Conservation (phyloP, 345 rosid species). For the Ceriops decandra region DNA sequence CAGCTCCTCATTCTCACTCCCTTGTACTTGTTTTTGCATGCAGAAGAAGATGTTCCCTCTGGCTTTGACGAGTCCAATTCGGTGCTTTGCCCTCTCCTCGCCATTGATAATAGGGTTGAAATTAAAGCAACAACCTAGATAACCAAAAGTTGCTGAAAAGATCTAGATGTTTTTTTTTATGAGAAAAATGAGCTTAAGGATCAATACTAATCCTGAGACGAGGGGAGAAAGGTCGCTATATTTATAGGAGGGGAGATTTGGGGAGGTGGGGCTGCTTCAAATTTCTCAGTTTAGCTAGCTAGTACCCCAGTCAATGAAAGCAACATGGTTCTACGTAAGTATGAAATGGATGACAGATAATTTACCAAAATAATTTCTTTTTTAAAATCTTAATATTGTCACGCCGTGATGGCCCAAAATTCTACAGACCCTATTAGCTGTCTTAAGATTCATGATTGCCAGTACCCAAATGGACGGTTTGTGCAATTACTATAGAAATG, state of each 20-base stretch:
- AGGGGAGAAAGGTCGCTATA: background rate
- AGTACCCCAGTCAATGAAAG: background rate
- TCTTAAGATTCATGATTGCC: background rate
- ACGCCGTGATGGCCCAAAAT: no score
- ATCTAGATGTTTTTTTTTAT: background rate
- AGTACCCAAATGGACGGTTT: background rate
- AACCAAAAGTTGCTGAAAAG: background rate
- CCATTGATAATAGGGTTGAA: conserved; percentile 35
- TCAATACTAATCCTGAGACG: no score
- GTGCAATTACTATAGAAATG: conserved; percentile 2
- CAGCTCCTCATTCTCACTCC: conserved; percentile 99
- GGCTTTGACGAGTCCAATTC: conserved; percentile 26
- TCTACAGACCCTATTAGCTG: background rate
- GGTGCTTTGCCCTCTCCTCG: conserved; percentile 54
- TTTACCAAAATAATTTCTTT: background rate
- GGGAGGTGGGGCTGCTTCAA: background rate
- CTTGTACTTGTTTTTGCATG: conserved; percentile 61
- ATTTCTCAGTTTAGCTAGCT: background rate
- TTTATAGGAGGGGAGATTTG: background rate
- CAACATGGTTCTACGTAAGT: background rate
- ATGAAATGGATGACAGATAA: conserved; percentile 1
- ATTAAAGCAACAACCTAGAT: background rate
- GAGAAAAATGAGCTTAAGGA: background rate
- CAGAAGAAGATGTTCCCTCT: conserved; percentile 16
- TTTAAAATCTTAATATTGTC: no score